Evolutionary conservation across 305 asterid genomes (phyloP).

Genomic region (Euphrasia arctica): DNA sequence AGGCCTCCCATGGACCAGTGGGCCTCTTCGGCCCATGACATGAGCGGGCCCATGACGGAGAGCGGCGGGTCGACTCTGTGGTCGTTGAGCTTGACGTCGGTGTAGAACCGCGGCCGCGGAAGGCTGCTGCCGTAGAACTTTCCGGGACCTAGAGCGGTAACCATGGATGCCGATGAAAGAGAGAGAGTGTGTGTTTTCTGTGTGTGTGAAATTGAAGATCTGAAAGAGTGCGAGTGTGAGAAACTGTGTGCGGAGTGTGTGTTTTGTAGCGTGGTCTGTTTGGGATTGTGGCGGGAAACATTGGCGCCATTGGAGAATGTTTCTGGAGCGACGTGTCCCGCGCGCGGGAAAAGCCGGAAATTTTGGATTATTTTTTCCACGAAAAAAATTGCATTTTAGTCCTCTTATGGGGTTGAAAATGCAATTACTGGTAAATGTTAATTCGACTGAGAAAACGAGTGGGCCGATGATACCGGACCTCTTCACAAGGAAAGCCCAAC

Average conservation of each 20-base stretch:
- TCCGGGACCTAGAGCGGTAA: slow-evolving; percentile 75
- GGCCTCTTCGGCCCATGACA: slow-evolving; percentile 85
- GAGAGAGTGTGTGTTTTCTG: background rate
- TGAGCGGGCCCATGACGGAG: slow-evolving; percentile 61
- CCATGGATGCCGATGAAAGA: slow-evolving; percentile 38
- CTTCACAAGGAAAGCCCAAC: too few species aligned
- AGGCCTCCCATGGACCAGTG: slow-evolving; percentile 99
- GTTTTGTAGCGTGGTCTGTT: slow-evolving; percentile 22
- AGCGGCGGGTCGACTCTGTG: slow-evolving; percentile 78
- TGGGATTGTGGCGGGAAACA: slow-evolving; percentile 31
- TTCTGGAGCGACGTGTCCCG: background rate
- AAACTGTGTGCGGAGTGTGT: background rate
- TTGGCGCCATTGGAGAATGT: slow-evolving; percentile 30
- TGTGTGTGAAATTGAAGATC: slow-evolving; percentile 1
- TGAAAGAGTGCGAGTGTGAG: background rate
- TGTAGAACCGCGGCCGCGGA: slow-evolving; percentile 78
- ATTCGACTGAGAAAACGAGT: too few species aligned
- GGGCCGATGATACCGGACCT: too few species aligned
- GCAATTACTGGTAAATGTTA: too few species aligned
- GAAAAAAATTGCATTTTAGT: too few species aligned
- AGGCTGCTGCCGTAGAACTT: slow-evolving; percentile 92
- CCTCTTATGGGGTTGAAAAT: too few species aligned
- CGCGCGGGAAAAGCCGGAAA: background rate
- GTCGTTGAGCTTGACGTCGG: slow-evolving; percentile 53
- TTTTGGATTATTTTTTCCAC: background rate